A percentile compares a stretch with the other conserved stretches of the same genome.
These are phyloP conservation scores for Triticum turgidum DNA, from an alignment of 176 grass and related monocot species.

Conservation along the genomic window DNA sequence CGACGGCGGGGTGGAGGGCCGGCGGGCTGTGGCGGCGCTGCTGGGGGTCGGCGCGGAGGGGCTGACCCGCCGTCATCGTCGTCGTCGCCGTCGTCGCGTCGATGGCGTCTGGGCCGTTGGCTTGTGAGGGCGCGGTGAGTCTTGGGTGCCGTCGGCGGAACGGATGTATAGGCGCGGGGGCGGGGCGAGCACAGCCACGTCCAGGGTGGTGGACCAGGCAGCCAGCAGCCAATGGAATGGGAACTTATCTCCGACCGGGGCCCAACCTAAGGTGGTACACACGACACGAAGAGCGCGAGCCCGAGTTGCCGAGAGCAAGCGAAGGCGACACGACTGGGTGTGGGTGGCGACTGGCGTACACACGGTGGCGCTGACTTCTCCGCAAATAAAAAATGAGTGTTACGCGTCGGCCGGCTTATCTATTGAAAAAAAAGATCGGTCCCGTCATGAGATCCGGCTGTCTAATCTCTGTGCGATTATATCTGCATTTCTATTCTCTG, in stretches of 20 bases:
- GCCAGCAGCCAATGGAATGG: too few relatives aligned
- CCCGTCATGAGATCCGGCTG: too few relatives aligned
- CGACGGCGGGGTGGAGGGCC: constrained; percentile 15
- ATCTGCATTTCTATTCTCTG: too few relatives aligned
- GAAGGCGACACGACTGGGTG: not conserved
- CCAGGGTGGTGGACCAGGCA: not conserved
- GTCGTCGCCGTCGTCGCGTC: not conserved
- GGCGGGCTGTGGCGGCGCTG: not conserved
- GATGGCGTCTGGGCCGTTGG: not conserved
- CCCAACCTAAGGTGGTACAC: not conserved
- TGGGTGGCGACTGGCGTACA: not conserved
- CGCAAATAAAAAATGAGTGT: too few relatives aligned
- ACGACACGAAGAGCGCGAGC: not conserved
- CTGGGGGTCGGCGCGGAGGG: constrained; percentile 5
- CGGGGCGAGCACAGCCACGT: not conserved
- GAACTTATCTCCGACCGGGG: not conserved
- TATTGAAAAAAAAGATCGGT: too few relatives aligned
- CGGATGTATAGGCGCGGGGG: not conserved
- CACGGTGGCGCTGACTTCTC: not conserved
- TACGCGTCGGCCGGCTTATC: too few relatives aligned
- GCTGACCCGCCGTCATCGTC: constrained; percentile 48
- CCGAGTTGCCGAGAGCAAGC: constrained; percentile 6
- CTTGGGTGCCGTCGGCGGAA: not conserved
- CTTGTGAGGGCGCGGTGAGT: not conserved
- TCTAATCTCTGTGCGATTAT: too few relatives aligned